A percentile compares a stretch with the other conserved stretches of the same genome.
phyloP scores from a whole-genome alignment of 441 rosid species.

The Omphalea diandra region DNA sequence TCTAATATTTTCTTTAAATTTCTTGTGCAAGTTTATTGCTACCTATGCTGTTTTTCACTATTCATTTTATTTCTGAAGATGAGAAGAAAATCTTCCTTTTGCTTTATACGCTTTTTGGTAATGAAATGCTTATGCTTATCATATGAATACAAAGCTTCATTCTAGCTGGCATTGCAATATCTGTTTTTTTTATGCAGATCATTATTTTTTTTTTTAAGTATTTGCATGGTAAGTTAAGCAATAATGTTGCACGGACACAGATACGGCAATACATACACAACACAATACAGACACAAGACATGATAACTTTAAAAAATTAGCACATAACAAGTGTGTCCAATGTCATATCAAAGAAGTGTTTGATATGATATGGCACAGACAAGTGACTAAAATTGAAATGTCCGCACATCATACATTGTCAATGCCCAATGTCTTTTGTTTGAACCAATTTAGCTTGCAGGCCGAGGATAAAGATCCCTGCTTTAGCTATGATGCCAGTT shows the following conservation, averaged over 20 bases:
- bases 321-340: no score
- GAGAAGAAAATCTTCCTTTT: neutral
- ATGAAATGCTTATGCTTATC: neutral
- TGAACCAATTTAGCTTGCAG: slow-evolving; percentile 47
- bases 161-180: neutral
- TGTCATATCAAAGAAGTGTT: no score
- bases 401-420: slow-evolving; percentile 12
- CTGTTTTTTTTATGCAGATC: neutral
- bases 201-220: neutral
- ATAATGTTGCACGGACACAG: no score
- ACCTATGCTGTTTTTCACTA: neutral
- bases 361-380: no score
- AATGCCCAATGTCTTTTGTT: slow-evolving; percentile 17
- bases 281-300: no score
- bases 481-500: slow-evolving; percentile 74
- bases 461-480: slow-evolving; percentile 88
- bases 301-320: no score
- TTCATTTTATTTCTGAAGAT: neutral
- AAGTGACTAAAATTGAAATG: no score
- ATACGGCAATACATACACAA: no score
- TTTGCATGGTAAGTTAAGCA: neutral
- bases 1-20: neutral
- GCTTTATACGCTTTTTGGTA: neutral
- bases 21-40: neutral
- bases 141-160: neutral